Conservation (phyloP, 2,329 filamentous ascomycete genomes). For the Fusarium domesticum region DNA sequence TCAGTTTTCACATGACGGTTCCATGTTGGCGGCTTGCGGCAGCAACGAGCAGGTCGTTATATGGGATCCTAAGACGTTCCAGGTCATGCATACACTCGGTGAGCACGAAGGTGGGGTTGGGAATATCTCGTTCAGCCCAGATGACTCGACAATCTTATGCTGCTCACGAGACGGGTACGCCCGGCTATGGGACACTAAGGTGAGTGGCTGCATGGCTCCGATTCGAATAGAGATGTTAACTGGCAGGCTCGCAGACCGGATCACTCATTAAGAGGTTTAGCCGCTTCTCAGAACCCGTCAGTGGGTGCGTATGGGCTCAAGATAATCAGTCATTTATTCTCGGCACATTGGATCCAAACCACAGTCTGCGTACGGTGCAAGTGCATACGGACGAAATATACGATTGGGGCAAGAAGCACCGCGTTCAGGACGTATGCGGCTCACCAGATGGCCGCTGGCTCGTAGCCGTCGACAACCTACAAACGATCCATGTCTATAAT, state of each 20-base stretch:
- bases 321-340: slow-evolving; percentile 77
- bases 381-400: slow-evolving; percentile 59
- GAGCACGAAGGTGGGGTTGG: slow-evolving; percentile 71
- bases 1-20: slow-evolving; percentile 84
- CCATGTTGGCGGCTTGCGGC: slow-evolving; percentile 77
- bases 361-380: slow-evolving; percentile 69
- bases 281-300: slow-evolving; percentile 79
- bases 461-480: slow-evolving; percentile 70
- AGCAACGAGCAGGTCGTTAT: slow-evolving; percentile 72
- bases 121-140: slow-evolving; percentile 86
- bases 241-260: slow-evolving; percentile 51
- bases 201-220: slow-evolving; percentile 39
- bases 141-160: slow-evolving; percentile 80
- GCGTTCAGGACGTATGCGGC: slow-evolving; percentile 82
- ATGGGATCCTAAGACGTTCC: slow-evolving; percentile 73
- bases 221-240: slow-evolving; percentile 16
- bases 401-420: slow-evolving; percentile 67
- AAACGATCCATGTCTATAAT: slow-evolving; percentile 78
- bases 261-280: slow-evolving; percentile 60
- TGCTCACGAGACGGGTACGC: slow-evolving; percentile 74
- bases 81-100: slow-evolving; percentile 58
- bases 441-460: slow-evolving; percentile 77
- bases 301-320: slow-evolving; percentile 82
- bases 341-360: slow-evolving; percentile 67
- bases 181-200: slow-evolving; percentile 69